phyloP scores from a whole-genome alignment of 2,329 filamentous ascomycete genomes.

The Chrysoporthe puriensis region DNA sequence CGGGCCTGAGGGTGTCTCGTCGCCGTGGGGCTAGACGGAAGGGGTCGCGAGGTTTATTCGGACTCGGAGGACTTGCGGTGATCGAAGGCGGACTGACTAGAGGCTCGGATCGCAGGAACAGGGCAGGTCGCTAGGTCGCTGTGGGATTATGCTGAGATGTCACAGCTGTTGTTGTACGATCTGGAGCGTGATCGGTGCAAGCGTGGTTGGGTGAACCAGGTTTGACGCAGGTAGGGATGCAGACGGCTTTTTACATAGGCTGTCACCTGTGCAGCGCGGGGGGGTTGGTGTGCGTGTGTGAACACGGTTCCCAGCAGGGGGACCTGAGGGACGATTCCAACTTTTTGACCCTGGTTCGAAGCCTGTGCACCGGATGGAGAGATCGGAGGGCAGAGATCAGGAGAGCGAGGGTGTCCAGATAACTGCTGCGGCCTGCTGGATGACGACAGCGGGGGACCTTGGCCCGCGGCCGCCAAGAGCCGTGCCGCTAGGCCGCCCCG shows the following conservation, averaged over 20 bases:
- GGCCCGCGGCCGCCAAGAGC: not conserved
- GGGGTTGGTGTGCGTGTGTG: not conserved
- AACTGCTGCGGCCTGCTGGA: not conserved
- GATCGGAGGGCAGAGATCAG: not conserved
- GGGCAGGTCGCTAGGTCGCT: not conserved
- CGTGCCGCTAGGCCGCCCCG: not conserved
- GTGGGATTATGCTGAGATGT: not conserved
- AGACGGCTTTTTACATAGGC: not conserved
- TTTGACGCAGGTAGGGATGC: not conserved
- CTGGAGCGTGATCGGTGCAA: no score
- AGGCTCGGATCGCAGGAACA: not conserved
- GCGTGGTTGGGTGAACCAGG: no score
- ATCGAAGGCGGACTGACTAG: not conserved
- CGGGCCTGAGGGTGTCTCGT: not conserved
- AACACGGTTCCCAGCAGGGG: not conserved
- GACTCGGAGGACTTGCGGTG: not conserved
- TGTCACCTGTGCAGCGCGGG: not conserved
- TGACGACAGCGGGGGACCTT: slow-evolving; percentile 7
- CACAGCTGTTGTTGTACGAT: not conserved
- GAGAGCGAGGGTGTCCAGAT: not conserved
- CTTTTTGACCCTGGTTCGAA: not conserved
- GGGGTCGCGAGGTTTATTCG: not conserved
- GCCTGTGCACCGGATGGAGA: not conserved
- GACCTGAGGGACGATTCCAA: not conserved
- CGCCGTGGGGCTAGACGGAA: no score